Conservation (phyloP, 305 asterid species). For the Fraxinus xanthoxyloides region DNA sequence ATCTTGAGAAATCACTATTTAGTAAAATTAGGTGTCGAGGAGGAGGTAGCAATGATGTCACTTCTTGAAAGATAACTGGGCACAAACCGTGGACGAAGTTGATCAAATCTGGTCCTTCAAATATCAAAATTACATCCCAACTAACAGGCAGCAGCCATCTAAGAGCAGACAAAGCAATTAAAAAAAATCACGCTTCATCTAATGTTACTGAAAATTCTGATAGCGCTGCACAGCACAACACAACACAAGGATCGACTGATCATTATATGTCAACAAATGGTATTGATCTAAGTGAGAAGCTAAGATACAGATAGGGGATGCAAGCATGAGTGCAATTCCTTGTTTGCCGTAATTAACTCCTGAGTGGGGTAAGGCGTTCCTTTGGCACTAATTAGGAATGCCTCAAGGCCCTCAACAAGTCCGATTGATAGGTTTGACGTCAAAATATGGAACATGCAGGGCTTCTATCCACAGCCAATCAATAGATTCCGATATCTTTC, state of each 20-base stretch:
- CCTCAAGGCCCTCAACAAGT: not conserved
- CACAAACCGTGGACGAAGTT: not conserved
- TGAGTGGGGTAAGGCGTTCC: not conserved
- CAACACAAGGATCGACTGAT: not conserved
- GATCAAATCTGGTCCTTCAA: not conserved
- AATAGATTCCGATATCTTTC: not conserved
- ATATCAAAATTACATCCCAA: not conserved
- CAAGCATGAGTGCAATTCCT: not conserved
- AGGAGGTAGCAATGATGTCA: not conserved
- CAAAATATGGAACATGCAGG: not conserved
- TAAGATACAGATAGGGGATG: not conserved
- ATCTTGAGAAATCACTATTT: not conserved
- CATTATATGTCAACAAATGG: not conserved
- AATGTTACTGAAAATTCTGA: not conserved
- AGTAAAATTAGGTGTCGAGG: not conserved
- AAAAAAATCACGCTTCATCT: not conserved
- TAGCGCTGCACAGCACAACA: not conserved
- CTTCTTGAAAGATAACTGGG: not conserved
- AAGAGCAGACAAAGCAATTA: not conserved
- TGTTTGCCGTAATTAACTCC: not conserved
- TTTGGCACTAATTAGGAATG: not conserved
- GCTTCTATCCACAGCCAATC: not conserved
- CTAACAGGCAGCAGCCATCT: not conserved
- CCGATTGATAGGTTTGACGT: not conserved
- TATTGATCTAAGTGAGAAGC: not conserved